phyloP scores from a whole-genome alignment of 495 filamentous ascomycete genomes.

The Podospora anserina region DNA sequence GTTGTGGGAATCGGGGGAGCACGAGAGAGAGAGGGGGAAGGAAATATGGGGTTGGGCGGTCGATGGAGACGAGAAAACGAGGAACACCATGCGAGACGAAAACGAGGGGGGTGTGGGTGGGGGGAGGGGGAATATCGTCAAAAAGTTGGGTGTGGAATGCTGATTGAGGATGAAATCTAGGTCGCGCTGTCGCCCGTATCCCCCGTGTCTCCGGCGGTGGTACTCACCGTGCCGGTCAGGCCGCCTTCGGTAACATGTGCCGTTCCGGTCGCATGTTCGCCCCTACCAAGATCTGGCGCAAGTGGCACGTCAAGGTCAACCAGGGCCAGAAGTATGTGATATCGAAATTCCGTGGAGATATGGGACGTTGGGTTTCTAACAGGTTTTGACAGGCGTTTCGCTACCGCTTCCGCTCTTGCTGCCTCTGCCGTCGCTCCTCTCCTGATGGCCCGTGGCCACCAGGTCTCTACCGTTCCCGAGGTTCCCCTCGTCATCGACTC shows the following conservation, averaged over 20 bases:
- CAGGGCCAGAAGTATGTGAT: slow-evolving; percentile 80
- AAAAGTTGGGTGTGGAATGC: not conserved
- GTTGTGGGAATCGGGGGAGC: slow-evolving; percentile 5
- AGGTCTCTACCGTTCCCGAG: slow-evolving; percentile 85
- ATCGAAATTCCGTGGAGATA: not conserved
- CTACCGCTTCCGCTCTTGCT: slow-evolving; percentile 93
- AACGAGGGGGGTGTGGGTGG: slow-evolving; percentile 25
- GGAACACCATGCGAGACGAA: not conserved
- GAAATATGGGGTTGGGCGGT: slow-evolving; percentile 1
- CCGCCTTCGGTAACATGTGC: slow-evolving; percentile 99
- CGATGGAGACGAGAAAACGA: slow-evolving; percentile 10
- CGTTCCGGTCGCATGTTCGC: slow-evolving; percentile 99
- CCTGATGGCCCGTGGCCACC: slow-evolving; percentile 94
- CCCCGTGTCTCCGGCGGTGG: slow-evolving; percentile 99
- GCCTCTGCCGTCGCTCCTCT: slow-evolving; percentile 92
- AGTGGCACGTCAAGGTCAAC: slow-evolving; percentile 99
- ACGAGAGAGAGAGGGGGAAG: slow-evolving; percentile 4
- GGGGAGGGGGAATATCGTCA: slow-evolving; percentile 25
- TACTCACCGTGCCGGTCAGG: slow-evolving; percentile 99
- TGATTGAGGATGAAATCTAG: slow-evolving; percentile 42
- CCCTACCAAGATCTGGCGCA: slow-evolving; percentile 99
- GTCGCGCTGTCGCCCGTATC: slow-evolving; percentile 99
- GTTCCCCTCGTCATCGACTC: slow-evolving; percentile 94
- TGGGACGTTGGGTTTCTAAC: slow-evolving; percentile 7
- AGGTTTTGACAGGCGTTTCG: slow-evolving; percentile 69